Evolutionary conservation across 2,329 filamentous ascomycete species (phyloP), one percentile per base, ranked within the genome.

Genomic region (Epichloe gansuensis): DNA sequence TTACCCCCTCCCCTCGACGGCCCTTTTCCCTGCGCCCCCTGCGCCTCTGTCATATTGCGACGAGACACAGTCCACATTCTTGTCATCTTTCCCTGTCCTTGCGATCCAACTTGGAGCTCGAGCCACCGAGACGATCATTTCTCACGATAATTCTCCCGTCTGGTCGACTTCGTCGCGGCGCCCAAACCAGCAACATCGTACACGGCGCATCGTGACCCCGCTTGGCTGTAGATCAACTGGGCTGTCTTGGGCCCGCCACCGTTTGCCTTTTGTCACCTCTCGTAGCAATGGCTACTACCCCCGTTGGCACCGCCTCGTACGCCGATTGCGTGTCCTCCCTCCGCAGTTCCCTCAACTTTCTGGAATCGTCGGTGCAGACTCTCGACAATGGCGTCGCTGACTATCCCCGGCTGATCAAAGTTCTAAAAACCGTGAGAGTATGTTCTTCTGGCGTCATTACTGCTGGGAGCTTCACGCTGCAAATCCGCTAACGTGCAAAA

Each of bases 281-380:
- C 17, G 31, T 8, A 49, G 25, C 34, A 12, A 55, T 57, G 54
- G 52, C 58, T 11, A 53, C 59, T 51, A 56, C 61, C 48, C 55
- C 59, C 52, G 56, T 59, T 49, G 59, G 61, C 47, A 55, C 65
- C 47, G 57, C 65, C 34, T 68, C 70, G 36, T 81, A 81, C 67
- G 66, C 66, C 56, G 76, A 79, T 66, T 82, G 78, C 68, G 79
- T 83, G 54, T 64, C 75, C 50, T 78, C 78, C 21, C 72, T 83
- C 23, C 77, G 77, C 61, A 71, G 71, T 47, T 81, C 79, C n/a
- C 75, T 82, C 55, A 72, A 73, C 54, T 78, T 76, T 60, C 78
- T 83, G 60, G 74, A 81, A 53, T 78, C 77, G 5, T 80, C 80
- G 12, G 79, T 82, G 41, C 65, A 71, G 43, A 80, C 77, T 5